These are phyloP conservation scores for Malbranchea zuffiana DNA, from an alignment of 2,329 filamentous ascomycete species.

Conservation along the genomic window DNA sequence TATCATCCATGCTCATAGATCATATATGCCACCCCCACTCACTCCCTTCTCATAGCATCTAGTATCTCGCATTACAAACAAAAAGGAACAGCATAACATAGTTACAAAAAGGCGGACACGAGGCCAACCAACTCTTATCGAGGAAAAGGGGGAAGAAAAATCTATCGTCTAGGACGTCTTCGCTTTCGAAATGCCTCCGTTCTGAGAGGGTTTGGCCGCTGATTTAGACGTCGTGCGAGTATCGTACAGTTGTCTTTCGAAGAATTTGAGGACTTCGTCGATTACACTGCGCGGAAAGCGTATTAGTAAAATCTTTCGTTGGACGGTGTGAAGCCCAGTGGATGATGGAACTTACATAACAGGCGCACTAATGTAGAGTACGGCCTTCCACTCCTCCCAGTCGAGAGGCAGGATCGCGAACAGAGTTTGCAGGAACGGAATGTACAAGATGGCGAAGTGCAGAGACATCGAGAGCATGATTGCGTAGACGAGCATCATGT, in stretches of 20 bases:
- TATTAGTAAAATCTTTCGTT: too few species aligned
- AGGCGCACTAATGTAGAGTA: slow-evolving; percentile 74
- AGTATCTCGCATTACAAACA: too few species aligned
- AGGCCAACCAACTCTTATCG: not conserved
- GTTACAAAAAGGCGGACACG: too few species aligned
- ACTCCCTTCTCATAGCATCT: too few species aligned
- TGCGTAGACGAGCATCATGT: slow-evolving; percentile 96
- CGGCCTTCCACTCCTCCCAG: slow-evolving; percentile 82
- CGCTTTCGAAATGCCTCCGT: slow-evolving; percentile 25
- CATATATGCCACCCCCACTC: too few species aligned
- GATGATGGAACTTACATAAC: slow-evolving; percentile 59
- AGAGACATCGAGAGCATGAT: slow-evolving; percentile 86
- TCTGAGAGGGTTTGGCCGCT: slow-evolving; percentile 17
- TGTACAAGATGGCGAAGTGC: slow-evolving; percentile 89
- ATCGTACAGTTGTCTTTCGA: slow-evolving; percentile 57
- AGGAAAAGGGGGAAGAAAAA: not conserved
- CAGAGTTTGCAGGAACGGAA: slow-evolving; percentile 72
- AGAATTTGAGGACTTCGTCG: slow-evolving; percentile 70
- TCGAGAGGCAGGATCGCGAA: slow-evolving; percentile 88
- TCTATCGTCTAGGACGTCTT: slow-evolving; percentile 24
- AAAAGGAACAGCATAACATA: too few species aligned
- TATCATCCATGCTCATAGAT: too few species aligned
- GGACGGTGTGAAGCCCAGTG: slow-evolving; percentile 1
- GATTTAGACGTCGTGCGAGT: slow-evolving; percentile 13
- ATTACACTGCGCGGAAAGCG: slow-evolving; percentile 51